Percentiles rank a stretch among this genome's conserved stretches.
These are phyloP conservation scores for Pigoraptor vietnamica DNA, from an alignment of 78 protist genomes.

Conservation along the genomic window DNA sequence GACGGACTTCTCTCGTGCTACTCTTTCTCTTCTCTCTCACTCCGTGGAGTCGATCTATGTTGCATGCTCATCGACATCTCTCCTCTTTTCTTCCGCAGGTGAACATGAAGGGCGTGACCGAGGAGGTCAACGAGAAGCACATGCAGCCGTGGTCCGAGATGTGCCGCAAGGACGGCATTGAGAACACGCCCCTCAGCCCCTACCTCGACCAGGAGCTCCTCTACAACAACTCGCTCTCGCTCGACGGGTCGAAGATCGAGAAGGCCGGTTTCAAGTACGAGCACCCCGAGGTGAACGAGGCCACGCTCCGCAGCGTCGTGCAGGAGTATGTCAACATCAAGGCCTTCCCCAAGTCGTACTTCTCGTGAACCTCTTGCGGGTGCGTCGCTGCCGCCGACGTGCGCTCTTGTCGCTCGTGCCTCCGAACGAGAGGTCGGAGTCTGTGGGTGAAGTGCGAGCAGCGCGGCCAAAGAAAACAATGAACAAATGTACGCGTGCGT, in stretches of 20 bases:
- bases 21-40: too few species aligned
- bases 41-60: too few species aligned
- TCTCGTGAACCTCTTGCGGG: background rate
- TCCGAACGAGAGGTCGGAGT: too few species aligned
- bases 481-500: too few species aligned
- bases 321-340: background rate
- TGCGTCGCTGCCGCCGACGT: too few species aligned
- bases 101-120: conserved; percentile 52
- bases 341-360: background rate
- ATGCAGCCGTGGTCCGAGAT: conserved; percentile 88
- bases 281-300: conserved; percentile 46
- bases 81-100: background rate
- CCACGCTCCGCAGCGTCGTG: background rate
- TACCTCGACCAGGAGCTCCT: conserved; percentile 86
- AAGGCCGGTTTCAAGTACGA: conserved; percentile 73
- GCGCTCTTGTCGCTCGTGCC: too few species aligned
- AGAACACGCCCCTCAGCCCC: conserved; percentile 85
- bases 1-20: too few species aligned
- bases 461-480: too few species aligned
- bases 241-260: conserved; percentile 83
- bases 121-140: conserved; percentile 83
- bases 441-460: too few species aligned
- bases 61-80: too few species aligned
- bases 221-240: conserved; percentile 58
- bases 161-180: conserved; percentile 52